Conservation (phyloP, 2,329 filamentous ascomycete species). For the Cladosporium cucumerinum region DNA sequence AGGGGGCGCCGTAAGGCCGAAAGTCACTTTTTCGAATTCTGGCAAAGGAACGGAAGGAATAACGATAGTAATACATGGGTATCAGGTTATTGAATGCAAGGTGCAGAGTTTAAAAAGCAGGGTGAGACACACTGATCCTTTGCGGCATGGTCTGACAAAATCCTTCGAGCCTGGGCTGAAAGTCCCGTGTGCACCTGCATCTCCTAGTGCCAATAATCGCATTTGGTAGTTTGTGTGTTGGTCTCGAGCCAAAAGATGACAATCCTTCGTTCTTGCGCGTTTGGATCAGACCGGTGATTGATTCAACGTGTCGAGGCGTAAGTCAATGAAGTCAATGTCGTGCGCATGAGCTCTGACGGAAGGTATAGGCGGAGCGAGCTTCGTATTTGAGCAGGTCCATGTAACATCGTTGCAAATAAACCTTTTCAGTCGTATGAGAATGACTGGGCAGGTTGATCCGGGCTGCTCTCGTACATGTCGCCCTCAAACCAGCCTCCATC, state of each 20-base stretch:
- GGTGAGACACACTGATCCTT: neutral
- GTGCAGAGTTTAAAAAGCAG: neutral
- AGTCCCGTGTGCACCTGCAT: neutral
- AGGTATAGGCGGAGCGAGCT: neutral
- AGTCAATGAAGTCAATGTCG: neutral
- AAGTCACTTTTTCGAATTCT: neutral
- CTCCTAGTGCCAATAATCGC: neutral
- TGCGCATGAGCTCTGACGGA: neutral
- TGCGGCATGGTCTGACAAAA: conserved; percentile 1
- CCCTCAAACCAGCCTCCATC: conserved; percentile 11
- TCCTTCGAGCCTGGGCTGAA: neutral
- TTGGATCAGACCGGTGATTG: neutral
- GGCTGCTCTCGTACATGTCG: conserved; percentile 18
- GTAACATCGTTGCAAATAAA: neutral
- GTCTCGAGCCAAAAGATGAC: conserved; percentile 2
- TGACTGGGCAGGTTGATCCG: conserved; percentile 1
- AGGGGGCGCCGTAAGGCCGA: conserved; percentile 2
- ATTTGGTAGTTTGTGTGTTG: neutral
- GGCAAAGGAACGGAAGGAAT: neutral
- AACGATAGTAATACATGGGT: conserved; percentile 7
- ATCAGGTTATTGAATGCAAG: conserved; percentile 1
- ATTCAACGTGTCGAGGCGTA: neutral
- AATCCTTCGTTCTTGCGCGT: neutral
- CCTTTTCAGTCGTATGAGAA: conserved; percentile 3
- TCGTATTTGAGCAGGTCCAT: neutral